phyloP scores from a whole-genome alignment of 192 early-diverging fungal species.

The Dimargaris xerosporica region DNA sequence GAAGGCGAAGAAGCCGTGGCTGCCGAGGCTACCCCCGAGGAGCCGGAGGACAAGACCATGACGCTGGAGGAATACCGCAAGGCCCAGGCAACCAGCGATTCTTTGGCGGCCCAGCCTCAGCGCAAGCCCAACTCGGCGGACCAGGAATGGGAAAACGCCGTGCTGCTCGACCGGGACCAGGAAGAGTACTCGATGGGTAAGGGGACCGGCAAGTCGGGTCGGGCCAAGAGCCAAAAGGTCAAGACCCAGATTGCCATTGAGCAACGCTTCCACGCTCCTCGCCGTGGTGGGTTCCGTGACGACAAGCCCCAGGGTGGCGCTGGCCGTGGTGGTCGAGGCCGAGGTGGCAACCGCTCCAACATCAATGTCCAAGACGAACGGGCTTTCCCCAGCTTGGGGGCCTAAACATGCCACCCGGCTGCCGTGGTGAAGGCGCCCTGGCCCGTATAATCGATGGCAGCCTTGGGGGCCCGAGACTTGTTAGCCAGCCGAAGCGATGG shows the following conservation, averaged over 20 bases:
- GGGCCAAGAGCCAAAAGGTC: conserved; percentile 50
- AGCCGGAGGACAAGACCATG: conserved; percentile 67
- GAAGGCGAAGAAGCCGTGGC: conserved; percentile 24
- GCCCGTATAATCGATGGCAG: too few species aligned
- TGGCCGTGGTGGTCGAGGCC: conserved; percentile 26
- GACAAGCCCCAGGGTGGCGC: conserved; percentile 27
- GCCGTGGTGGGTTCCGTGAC: conserved; percentile 43
- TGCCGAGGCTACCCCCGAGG: conserved; percentile 31
- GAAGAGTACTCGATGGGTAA: conserved; percentile 55
- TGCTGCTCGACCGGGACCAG: conserved; percentile 52
- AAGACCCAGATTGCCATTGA: conserved; percentile 65
- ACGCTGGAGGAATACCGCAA: conserved; percentile 79
- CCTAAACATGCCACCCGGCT: too few species aligned
- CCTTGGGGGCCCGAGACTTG: too few species aligned
- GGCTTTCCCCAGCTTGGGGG: conserved; percentile 54
- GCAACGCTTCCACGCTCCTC: conserved; percentile 59
- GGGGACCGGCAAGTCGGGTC: conserved; percentile 22
- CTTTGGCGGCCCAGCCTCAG: conserved; percentile 39
- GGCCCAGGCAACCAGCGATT: conserved; percentile 41
- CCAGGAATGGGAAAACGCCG: conserved; percentile 63
- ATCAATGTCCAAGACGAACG: conserved; percentile 53
- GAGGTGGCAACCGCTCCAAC: conserved; percentile 18
- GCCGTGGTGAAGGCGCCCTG: too few species aligned
- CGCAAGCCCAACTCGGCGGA: conserved; percentile 77
- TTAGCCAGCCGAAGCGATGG: too few species aligned